Base-by-base conservation (phyloP, 176 grass and related monocot genomes). In the Oryza rufipogon region DNA sequence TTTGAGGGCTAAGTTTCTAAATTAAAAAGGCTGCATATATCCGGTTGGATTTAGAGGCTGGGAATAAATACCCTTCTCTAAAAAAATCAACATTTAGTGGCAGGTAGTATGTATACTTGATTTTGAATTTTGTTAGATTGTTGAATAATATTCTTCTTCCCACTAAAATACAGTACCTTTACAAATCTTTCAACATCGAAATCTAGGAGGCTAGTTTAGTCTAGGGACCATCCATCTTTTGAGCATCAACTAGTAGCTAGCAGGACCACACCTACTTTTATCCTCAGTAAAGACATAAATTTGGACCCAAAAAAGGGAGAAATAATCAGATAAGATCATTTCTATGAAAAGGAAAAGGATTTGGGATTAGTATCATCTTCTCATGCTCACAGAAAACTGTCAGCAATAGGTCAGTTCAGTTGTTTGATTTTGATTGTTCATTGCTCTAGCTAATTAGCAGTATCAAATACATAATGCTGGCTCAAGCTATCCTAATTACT, bases 161-260 rank as follows among this genome's bases (percentile, higher is more conserved):
- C 68, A 58, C 65, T 75, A 38, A 44, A 75, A 65, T 86, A 71
- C 60, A 80, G 46, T 16, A 67, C 39, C 77, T 91, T 91, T 72
- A 72, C 52, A 77, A 54, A 87, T 64, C 58, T 83, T 80, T 77
- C 77, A 80, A 80, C 42, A 22, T 81, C 48, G 75, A 89, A 89
- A 83, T 84, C 87, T 87, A 81, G 87, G 91, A 74, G 88, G 38
- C 84, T 87, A 89, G 45, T 81, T 67, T 92, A 92, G 76, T 20
- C 66, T 83, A 64, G 80, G 91, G 91, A 92, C 91, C 91, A 89
- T 72, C 36, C 49, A 81, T 46, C 71, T 81, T 81, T 87, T 68
- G 48, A 73, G 84, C 87, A 89, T 86, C 87, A 83, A 92, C 77
- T 84, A 83, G 81, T 23, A 63, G 58, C 58, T 10, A 82, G 78